Percentiles rank a stretch among this genome's conserved stretches.
These are phyloP conservation scores for Globomyces pollinis-pini DNA, from an alignment of 192 early-diverging fungal species.

Conservation along the genomic window DNA sequence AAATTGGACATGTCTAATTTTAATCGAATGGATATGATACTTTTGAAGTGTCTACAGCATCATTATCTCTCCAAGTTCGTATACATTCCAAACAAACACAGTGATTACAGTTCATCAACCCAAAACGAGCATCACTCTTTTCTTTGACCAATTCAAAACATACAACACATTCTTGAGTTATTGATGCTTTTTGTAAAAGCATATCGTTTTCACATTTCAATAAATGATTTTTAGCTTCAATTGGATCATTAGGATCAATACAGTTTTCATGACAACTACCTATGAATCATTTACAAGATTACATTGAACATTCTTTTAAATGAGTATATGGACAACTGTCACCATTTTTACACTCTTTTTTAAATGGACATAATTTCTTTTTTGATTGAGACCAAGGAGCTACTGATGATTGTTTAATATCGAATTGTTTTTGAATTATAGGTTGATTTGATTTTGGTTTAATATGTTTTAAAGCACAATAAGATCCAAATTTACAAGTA, in stretches of 20 bases:
- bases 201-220: not conserved
- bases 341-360: conserved; percentile 1
- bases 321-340: not conserved
- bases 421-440: not conserved
- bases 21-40: no score
- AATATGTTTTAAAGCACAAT: not conserved
- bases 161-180: conserved; percentile 45
- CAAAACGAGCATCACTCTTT: conserved; percentile 43
- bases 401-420: not conserved
- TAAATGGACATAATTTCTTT: conserved; percentile 6
- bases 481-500: not conserved
- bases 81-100: conserved; percentile 44
- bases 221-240: not conserved
- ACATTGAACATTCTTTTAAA: not conserved
- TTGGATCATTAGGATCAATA: not conserved
- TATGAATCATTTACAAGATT: no score
- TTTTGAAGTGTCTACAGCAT: conserved; percentile 30
- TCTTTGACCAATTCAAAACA: conserved; percentile 38
- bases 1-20: conserved; percentile 47
- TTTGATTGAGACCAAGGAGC: not conserved
- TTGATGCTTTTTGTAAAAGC: not conserved
- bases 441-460: not conserved
- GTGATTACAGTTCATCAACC: conserved; percentile 44
- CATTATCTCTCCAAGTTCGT: conserved; percentile 39
- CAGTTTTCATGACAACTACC: not conserved